These are phyloP conservation scores for Diplodia scrobiculata DNA, from an alignment of 2,329 filamentous ascomycete species.

Conservation along the genomic window DNA sequence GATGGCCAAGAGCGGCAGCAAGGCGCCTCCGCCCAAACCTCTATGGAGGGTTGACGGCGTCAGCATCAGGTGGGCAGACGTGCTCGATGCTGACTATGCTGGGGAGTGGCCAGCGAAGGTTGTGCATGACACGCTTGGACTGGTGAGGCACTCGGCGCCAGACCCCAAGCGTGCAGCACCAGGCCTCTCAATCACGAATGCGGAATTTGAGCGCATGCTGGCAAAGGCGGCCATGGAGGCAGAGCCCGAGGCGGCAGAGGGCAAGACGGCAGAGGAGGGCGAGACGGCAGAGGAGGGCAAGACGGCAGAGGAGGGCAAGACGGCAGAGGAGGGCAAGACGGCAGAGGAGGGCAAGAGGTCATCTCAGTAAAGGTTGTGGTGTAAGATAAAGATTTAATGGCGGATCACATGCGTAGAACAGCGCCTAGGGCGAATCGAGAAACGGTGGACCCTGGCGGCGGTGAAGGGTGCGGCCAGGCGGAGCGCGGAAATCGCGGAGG, in stretches of 20 bases:
- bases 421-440: background rate
- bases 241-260: no score
- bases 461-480: background rate
- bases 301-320: no score
- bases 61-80: conserved; percentile 41
- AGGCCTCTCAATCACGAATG: no score
- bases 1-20: no score
- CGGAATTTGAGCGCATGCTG: no score
- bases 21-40: no score
- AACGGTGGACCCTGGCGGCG: background rate
- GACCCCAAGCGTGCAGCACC: no score
- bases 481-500: conserved; percentile 22
- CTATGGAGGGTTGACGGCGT: conserved; percentile 38
- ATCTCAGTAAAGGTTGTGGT: background rate
- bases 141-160: conserved; percentile 14
- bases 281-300: no score
- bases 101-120: conserved; percentile 32
- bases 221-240: no score
- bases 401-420: background rate
- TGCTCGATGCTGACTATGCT: conserved; percentile 39
- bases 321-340: no score
- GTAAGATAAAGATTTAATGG: conserved; percentile 2
- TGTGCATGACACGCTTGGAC: conserved; percentile 31
- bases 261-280: no score
- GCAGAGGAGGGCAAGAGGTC: no score